A percentile compares a stretch with the other conserved stretches of the same genome.
Conservation (phyloP, 768 basidiomycete species). For the Thelephora aurantiotincta region DNA sequence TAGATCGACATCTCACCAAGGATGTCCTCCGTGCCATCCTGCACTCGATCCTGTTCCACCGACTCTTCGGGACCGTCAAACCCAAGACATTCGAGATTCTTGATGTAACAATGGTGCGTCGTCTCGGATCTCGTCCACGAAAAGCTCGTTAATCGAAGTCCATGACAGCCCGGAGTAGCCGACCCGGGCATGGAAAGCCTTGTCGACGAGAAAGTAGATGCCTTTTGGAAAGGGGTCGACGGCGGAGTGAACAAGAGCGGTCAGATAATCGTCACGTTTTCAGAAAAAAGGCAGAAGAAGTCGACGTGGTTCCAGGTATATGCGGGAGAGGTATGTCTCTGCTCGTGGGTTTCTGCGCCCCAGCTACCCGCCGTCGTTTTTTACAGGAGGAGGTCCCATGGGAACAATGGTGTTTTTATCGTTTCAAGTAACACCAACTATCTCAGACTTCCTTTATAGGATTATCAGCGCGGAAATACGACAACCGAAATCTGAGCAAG, state of each 20-base stretch:
- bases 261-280: slow-evolving; percentile 62
- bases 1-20: slow-evolving; percentile 59
- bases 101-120: slow-evolving; percentile 69
- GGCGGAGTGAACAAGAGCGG: slow-evolving; percentile 46
- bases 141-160: neutral
- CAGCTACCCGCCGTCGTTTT: neutral
- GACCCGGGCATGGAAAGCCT: slow-evolving; percentile 61
- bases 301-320: slow-evolving; percentile 40
- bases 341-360: slow-evolving; percentile 6
- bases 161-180: slow-evolving; percentile 54
- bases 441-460: slow-evolving; percentile 25
- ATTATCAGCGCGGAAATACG: slow-evolving; percentile 67
- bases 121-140: neutral
- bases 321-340: slow-evolving; percentile 12
- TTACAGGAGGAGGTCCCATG: slow-evolving; percentile 67
- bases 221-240: slow-evolving; percentile 70
- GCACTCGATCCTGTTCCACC: slow-evolving; percentile 76
- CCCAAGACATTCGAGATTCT: slow-evolving; percentile 67
- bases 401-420: slow-evolving; percentile 58
- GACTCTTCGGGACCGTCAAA: slow-evolving; percentile 68
- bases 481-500: slow-evolving; percentile 53
- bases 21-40: slow-evolving; percentile 65
- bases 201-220: slow-evolving; percentile 62
- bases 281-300: slow-evolving; percentile 65
- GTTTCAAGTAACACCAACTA: neutral